phyloP scores from a whole-genome alignment of 192 early-diverging fungal genomes.

The Mortierella alpina region DNA sequence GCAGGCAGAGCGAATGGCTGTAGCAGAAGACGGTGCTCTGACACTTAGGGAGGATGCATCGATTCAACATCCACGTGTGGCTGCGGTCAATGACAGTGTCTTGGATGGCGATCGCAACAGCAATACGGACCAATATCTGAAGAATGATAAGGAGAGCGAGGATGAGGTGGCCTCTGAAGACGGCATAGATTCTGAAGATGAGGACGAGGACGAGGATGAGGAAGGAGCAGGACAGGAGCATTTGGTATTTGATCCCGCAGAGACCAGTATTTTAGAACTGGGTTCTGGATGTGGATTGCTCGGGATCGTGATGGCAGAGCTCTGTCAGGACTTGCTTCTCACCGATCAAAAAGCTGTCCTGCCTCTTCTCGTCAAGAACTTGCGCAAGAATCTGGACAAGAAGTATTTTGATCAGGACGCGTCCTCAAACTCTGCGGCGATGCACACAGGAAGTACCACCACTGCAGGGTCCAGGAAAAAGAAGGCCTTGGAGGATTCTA shows the following conservation, averaged over 20 bases:
- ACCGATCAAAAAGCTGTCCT: conserved; percentile 59
- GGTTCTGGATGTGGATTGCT: conserved; percentile 60
- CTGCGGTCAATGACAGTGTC: too few species aligned
- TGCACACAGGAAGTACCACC: background rate
- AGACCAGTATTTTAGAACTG: conserved; percentile 49
- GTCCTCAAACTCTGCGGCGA: background rate
- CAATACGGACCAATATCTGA: background rate
- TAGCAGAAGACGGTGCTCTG: conserved; percentile 6
- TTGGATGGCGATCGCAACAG: too few species aligned
- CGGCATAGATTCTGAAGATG: background rate
- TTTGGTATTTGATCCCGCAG: conserved; percentile 32
- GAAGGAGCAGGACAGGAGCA: background rate
- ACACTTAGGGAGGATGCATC: too few species aligned
- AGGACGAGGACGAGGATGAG: background rate
- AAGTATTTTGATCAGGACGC: conserved; percentile 38
- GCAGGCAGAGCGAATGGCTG: conserved; percentile 24
- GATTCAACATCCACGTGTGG: too few species aligned
- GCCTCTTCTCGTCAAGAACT: conserved; percentile 55
- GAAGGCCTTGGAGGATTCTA: conserved; percentile 5
- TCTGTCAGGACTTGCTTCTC: conserved; percentile 51
- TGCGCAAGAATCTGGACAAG: conserved; percentile 54
- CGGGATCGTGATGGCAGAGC: conserved; percentile 54
- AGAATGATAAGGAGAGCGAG: background rate
- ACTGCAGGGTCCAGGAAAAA: background rate
- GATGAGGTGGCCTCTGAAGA: background rate